phyloP scores from a whole-genome alignment of 805 yeast species.

The Candida maris region DNA sequence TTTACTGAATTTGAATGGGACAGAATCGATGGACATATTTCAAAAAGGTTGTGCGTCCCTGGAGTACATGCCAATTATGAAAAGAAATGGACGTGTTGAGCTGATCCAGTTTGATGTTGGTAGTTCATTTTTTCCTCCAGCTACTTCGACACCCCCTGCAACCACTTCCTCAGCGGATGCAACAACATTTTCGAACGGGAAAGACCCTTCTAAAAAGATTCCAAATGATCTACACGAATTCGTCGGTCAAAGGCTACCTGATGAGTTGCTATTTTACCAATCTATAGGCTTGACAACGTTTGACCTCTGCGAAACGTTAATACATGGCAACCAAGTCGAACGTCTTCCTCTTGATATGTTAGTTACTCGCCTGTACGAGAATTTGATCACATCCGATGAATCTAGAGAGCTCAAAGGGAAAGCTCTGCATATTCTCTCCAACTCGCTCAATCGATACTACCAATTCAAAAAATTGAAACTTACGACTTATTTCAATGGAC shows the following conservation, averaged over 20 bases:
- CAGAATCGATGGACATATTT: conserved; percentile 46
- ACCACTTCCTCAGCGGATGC: conserved; percentile 10
- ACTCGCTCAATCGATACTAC: conserved; percentile 75
- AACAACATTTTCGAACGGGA: conserved; percentile 8
- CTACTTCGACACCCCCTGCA: conserved; percentile 14
- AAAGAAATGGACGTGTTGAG: conserved; percentile 63
- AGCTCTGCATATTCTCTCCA: conserved; percentile 65
- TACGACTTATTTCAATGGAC: conserved; percentile 33
- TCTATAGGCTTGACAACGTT: conserved; percentile 71
- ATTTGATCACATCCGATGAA: conserved; percentile 43
- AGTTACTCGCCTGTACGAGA: conserved; percentile 49
- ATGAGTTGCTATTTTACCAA: conserved; percentile 77
- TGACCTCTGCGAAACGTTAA: conserved; percentile 61
- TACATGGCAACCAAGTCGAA: conserved; percentile 59
- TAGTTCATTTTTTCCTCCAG: conserved; percentile 17
- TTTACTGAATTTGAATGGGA: conserved; percentile 41
- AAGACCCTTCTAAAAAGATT: conserved; percentile 31
- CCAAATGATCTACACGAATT: conserved; percentile 83
- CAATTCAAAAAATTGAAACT: conserved; percentile 65
- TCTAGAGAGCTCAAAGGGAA: conserved; percentile 53
- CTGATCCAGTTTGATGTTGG: conserved; percentile 35
- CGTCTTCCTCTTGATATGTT: conserved; percentile 67
- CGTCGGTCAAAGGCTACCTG: conserved; percentile 80
- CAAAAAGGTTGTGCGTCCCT: conserved; percentile 68
- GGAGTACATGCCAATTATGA: conserved; percentile 71